Evolutionary conservation across 1,284 basidiomycete genomes (phyloP).

Genomic region (Melampsora abietis-canadensis): DNA sequence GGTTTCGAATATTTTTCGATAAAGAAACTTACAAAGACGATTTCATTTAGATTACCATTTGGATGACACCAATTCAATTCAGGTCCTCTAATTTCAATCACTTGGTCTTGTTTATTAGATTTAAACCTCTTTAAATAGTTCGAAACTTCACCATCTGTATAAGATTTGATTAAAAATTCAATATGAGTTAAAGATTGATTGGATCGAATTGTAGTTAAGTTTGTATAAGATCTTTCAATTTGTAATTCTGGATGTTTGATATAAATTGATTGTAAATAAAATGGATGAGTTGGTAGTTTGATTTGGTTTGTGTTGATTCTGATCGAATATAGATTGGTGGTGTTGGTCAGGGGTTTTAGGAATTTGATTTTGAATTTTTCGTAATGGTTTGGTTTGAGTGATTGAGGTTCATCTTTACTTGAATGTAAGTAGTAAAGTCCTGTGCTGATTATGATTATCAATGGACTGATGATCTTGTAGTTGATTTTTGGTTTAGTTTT

Average conservation of each 20-base stretch:
- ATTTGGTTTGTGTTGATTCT: not conserved
- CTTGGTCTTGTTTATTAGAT: too few species aligned
- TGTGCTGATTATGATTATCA: too few species aligned
- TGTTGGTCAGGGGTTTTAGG: not conserved
- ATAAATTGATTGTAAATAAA: constrained; percentile 25
- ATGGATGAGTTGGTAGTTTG: not conserved
- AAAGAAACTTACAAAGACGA: constrained; percentile 21
- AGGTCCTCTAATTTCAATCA: constrained; percentile 34
- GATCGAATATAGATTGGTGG: not conserved
- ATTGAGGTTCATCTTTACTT: too few species aligned
- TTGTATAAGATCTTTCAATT: constrained; percentile 40
- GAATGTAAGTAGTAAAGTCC: too few species aligned
- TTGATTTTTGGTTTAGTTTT: too few species aligned
- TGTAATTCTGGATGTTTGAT: constrained; percentile 37
- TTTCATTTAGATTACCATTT: constrained; percentile 21
- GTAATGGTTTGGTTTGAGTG: too few species aligned
- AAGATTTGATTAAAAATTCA: constrained; percentile 35
- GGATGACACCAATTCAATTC: constrained; percentile 24
- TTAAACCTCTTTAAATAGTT: too few species aligned
- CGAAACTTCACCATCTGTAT: constrained; percentile 22
- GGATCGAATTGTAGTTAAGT: constrained; percentile 6
- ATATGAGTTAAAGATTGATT: not conserved
- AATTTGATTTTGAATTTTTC: not conserved
- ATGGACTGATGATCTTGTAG: too few species aligned
- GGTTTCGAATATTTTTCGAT: too few species aligned